Evolutionary conservation across 495 filamentous ascomycete species (phyloP), one percentile per base, ranked within the genome.

Genomic region (Penicillium paradoxum): DNA sequence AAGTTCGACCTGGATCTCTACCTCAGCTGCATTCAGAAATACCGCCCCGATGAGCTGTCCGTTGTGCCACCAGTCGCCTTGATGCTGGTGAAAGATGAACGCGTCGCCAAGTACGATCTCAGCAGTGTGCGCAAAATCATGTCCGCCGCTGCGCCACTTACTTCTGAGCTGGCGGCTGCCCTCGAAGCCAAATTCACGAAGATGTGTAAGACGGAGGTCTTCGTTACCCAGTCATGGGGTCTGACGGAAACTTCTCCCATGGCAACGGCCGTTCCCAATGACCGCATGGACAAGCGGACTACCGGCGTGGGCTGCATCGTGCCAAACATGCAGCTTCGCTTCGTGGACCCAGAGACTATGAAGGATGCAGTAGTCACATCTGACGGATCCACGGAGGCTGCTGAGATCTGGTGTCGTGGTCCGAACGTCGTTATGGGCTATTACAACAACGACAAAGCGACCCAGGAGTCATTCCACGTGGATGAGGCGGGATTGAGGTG

Each of bases 101-200:
- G 78, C 3, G 80, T 91, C 10, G 64, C 57, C 21, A 84, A 86
- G 51, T 92, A 89, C 60, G 82, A 96, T 63, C 71, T 96, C 14
- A 80, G 75, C 19, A 80, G 77, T 13, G 62, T 96, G 7, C 81
- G 82, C 36, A 87, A 85, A 75, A 67, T 92, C 65, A 87, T 85
- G 65, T 89, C 82, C 4, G 90, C 87, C 8, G 90, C 90, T 3
- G 90, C 90, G 0, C 90, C 90, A 1, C 64, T 95, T 21, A 89
- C 86, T 0, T 65, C 71, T 21, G 89, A 95, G 40, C 73, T n/a
- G 80, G 83, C 85, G 9, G 69, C 78, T 30, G 68, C 75, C 6
- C 64, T 85, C 3, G 79, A 89, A 49, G 77, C 80, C 70, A 61
- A 77, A 10, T 77, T 89, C 11, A 46, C 51, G 10, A 34, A 46